These are phyloP conservation scores for Podospora pseudoanserina DNA, from an alignment of 495 filamentous ascomycete species.

Conservation along the genomic window DNA sequence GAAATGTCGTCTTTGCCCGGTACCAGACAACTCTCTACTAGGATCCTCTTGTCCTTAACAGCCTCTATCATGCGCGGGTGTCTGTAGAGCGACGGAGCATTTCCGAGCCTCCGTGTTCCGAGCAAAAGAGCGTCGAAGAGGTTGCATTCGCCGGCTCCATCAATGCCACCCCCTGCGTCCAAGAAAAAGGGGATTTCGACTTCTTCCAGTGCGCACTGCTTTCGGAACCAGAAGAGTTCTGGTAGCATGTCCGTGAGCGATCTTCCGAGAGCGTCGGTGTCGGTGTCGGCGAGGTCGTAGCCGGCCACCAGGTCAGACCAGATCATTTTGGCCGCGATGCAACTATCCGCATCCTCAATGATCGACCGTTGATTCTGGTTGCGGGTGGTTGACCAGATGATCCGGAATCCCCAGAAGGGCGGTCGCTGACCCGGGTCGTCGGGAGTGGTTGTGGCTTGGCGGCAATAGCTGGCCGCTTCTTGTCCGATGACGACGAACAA, in stretches of 20 bases:
- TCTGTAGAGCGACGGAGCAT: slow-evolving; percentile 83
- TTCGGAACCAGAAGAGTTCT: slow-evolving; percentile 88
- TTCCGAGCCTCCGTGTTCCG: slow-evolving; percentile 82
- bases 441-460: slow-evolving; percentile 33
- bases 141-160: slow-evolving; percentile 72
- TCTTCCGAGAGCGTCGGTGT: slow-evolving; percentile 75
- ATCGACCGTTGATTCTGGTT: slow-evolving; percentile 59
- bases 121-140: slow-evolving; percentile 87
- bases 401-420: slow-evolving; percentile 76
- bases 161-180: slow-evolving; percentile 69
- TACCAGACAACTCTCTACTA: slow-evolving; percentile 83
- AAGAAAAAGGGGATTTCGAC: slow-evolving; percentile 95
- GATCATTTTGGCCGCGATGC: slow-evolving; percentile 72
- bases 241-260: slow-evolving; percentile 73
- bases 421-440: slow-evolving; percentile 49
- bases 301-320: slow-evolving; percentile 80
- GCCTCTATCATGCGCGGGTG: slow-evolving; percentile 86
- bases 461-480: slow-evolving; percentile 71
- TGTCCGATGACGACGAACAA: slow-evolving; percentile 70
- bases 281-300: slow-evolving; percentile 84
- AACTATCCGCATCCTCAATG: slow-evolving; percentile 76
- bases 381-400: slow-evolving; percentile 83
- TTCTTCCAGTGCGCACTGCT: slow-evolving; percentile 70
- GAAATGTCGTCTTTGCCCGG: slow-evolving; percentile 64
- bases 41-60: slow-evolving; percentile 80